Percentiles rank a stretch among this genome's conserved stretches.
These are phyloP conservation scores for Pseudogymnoascus sp. DNA, from an alignment of 2,329 filamentous ascomycete species.

Conservation along the genomic window DNA sequence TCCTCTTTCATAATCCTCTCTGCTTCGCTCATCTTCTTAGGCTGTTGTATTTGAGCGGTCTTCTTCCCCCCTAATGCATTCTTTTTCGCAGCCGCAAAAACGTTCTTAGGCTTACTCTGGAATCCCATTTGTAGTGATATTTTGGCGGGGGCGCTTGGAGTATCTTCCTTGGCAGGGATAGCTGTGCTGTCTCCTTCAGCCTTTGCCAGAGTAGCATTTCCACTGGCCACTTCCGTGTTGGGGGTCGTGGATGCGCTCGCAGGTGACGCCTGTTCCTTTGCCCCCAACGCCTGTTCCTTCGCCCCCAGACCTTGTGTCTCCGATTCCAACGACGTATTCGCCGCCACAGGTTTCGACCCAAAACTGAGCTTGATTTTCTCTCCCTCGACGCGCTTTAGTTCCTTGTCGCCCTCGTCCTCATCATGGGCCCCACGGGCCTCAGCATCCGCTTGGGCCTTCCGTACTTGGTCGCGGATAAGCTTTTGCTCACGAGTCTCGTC, in stretches of 20 bases:
- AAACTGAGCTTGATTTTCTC: slow-evolving; percentile 70
- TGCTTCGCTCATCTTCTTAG: slow-evolving; percentile 80
- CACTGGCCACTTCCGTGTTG: background rate
- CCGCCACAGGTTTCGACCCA: slow-evolving; percentile 33
- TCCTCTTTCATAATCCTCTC: slow-evolving; percentile 86
- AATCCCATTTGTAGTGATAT: slow-evolving; percentile 59
- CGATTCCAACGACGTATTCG: slow-evolving; percentile 17
- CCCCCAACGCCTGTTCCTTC: background rate
- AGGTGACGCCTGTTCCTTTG: background rate
- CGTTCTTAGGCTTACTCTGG: slow-evolving; percentile 66
- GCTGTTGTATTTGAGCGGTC: slow-evolving; percentile 46
- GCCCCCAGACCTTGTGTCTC: background rate
- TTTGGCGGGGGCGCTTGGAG: slow-evolving; percentile 26
- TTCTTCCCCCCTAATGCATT: slow-evolving; percentile 66
- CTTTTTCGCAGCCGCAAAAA: slow-evolving; percentile 61
- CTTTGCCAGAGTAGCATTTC: slow-evolving; percentile 11
- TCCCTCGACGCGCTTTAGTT: slow-evolving; percentile 57
- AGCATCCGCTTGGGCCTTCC: slow-evolving; percentile 58
- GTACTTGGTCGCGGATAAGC: slow-evolving; percentile 76
- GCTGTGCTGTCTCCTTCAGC: background rate
- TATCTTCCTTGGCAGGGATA: slow-evolving; percentile 10
- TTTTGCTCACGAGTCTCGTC: slow-evolving; percentile 85
- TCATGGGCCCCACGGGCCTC: slow-evolving; percentile 38
- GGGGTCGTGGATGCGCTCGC: too few species aligned
- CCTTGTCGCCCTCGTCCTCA: slow-evolving; percentile 37